Percentiles rank a stretch among this genome's conserved stretches.
phyloP scores from a whole-genome alignment of 208 protist genomes.

The Leishmania amazonensis region DNA sequence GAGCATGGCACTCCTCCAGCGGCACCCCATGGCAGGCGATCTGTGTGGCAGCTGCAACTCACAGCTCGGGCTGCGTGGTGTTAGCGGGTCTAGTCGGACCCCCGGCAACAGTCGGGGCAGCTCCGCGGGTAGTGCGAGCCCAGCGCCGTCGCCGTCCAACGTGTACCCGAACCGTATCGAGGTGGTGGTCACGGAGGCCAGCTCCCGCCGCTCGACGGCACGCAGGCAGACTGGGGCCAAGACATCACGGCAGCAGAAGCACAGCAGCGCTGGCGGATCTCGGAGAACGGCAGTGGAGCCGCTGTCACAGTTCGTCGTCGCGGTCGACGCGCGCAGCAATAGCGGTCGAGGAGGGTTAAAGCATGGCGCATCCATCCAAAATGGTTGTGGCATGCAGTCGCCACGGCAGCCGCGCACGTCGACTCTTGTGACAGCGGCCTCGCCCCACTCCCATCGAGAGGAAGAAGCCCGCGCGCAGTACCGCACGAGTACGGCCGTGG shows the following conservation, averaged over 20 bases:
- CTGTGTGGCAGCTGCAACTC: not conserved
- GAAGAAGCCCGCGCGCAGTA: not conserved
- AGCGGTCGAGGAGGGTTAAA: not conserved
- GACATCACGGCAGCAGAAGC: not conserved
- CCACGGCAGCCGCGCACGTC: not conserved
- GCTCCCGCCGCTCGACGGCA: not conserved
- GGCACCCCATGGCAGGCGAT: slow-evolving; percentile 1
- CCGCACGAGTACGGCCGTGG: not conserved
- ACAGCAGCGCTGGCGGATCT: no score
- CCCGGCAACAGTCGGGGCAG: slow-evolving; percentile 10
- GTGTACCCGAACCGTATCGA: not conserved
- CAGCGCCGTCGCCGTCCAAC: not conserved
- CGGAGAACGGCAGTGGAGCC: not conserved
- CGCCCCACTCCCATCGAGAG: not conserved
- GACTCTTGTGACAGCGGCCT: not conserved
- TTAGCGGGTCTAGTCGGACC: not conserved
- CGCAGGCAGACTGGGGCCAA: not conserved
- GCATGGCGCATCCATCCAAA: not conserved
- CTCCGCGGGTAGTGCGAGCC: not conserved
- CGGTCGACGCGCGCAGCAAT: not conserved
- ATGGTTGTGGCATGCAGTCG: not conserved
- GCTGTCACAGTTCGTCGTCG: no score
- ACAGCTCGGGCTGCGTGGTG: not conserved
- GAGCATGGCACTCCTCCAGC: slow-evolving; percentile 33
- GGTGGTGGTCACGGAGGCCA: not conserved